Evolutionary conservation across 1,284 basidiomycete species (phyloP).

Genomic region (Sanguinoderma infundibulare): DNA sequence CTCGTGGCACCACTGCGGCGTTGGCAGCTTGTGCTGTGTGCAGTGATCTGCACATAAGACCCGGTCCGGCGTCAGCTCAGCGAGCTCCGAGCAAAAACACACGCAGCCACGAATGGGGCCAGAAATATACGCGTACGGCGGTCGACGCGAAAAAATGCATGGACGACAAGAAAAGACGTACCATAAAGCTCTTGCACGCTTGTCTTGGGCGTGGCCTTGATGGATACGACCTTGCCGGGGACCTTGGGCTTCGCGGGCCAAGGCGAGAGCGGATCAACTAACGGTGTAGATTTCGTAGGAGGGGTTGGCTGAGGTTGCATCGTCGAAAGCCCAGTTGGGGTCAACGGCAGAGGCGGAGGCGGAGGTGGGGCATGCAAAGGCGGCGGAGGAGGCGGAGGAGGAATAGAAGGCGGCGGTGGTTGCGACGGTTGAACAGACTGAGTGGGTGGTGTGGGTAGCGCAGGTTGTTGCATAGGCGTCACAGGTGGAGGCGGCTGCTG

Average conservation of each 20-base stretch:
- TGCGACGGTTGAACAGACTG: slow-evolving; percentile 3
- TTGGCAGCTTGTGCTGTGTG: slow-evolving; percentile 19
- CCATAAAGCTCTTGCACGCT: slow-evolving; percentile 36
- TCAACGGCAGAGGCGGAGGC: too few species aligned
- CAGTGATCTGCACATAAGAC: slow-evolving; percentile 38
- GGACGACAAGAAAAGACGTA: slow-evolving; percentile 4
- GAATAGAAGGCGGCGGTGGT: slow-evolving; percentile 4
- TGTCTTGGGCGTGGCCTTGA: slow-evolving; percentile 27
- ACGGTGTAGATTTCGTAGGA: background rate
- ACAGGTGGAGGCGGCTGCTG: background rate
- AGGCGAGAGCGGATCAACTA: background rate
- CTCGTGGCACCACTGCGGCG: slow-evolving; percentile 40
- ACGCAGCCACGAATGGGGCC: background rate
- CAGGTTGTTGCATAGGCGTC: background rate
- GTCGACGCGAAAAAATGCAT: background rate
- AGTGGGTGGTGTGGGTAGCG: slow-evolving; percentile 7
- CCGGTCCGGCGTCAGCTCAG: background rate
- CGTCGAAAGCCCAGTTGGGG: background rate
- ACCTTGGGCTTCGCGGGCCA: background rate
- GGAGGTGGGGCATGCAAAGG: background rate
- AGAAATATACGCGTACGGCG: too few species aligned
- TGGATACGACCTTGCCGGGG: slow-evolving; percentile 11
- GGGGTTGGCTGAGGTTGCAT: background rate
- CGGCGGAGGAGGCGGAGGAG: background rate
- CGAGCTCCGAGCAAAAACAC: background rate